These are phyloP conservation scores for Euphorbia schlechtendalii DNA, from an alignment of 441 rosid genomes.

Conservation along the genomic window DNA sequence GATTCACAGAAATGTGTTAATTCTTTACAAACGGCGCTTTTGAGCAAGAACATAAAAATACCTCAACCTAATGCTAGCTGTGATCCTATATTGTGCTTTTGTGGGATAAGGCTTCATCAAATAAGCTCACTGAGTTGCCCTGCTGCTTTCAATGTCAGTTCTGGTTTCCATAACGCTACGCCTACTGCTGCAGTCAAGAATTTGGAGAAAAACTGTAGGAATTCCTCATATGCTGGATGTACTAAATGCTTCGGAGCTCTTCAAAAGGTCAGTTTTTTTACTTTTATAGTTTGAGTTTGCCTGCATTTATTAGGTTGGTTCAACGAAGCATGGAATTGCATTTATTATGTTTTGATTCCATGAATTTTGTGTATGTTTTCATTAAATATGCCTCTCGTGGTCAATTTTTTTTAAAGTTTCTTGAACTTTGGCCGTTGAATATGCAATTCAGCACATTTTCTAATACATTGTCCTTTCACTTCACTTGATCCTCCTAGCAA, in stretches of 20 bases:
- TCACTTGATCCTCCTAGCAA: neutral
- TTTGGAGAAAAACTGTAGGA: conserved; percentile 80
- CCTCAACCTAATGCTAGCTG: conserved; percentile 85
- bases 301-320: conserved; percentile 15
- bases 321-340: neutral
- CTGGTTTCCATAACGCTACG: conserved; percentile 64
- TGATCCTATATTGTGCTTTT: conserved; percentile 80
- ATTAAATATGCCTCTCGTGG: neutral
- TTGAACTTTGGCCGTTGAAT: neutral
- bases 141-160: conserved; percentile 75
- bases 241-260: conserved; percentile 92
- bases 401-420: neutral
- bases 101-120: conserved; percentile 95
- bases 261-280: conserved; percentile 54
- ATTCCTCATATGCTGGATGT: conserved; percentile 86
- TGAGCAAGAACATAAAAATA: conserved; percentile 63
- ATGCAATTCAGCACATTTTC: neutral
- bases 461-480: neutral
- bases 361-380: neutral
- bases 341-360: conserved; percentile 6
- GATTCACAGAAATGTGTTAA: conserved; percentile 96
- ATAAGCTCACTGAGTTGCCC: conserved; percentile 90
- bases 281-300: neutral
- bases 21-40: conserved; percentile 67
- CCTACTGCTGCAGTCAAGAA: conserved; percentile 85